Evolutionary conservation across 2,329 filamentous ascomycete genomes (phyloP).

Genomic region (Ilyonectria mors-panacis): DNA sequence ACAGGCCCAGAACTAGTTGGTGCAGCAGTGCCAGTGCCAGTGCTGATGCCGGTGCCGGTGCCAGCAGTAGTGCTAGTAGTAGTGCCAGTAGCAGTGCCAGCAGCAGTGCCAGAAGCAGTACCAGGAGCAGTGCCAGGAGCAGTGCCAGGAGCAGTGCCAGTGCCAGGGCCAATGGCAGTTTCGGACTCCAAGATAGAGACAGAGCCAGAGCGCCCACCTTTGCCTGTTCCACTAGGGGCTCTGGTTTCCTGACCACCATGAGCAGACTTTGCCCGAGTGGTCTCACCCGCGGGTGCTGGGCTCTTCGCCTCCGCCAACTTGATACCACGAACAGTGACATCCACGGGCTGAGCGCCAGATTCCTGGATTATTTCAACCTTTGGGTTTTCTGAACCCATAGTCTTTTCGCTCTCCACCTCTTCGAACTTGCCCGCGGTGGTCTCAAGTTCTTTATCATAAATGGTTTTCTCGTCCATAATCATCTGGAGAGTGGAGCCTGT

Average conservation of each 20-base stretch:
- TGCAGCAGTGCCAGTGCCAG: slow-evolving; percentile 1
- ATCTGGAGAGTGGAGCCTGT: slow-evolving; percentile 24
- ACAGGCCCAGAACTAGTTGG: background rate
- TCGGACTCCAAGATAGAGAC: slow-evolving; percentile 7
- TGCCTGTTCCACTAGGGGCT: background rate
- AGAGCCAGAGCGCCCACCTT: slow-evolving; percentile 2
- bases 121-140: too few relatives aligned
- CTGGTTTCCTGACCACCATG: background rate
- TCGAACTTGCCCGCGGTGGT: slow-evolving; percentile 12
- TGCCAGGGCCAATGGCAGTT: background rate
- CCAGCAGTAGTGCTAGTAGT: too few relatives aligned
- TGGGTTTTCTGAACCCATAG: slow-evolving; percentile 16
- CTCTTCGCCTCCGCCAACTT: slow-evolving; percentile 1
- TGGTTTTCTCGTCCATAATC: slow-evolving; percentile 12
- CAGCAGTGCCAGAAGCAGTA: too few relatives aligned
- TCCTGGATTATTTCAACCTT: slow-evolving; percentile 23
- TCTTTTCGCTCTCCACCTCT: slow-evolving; percentile 8
- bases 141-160: too few relatives aligned
- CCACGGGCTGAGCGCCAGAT: slow-evolving; percentile 25
- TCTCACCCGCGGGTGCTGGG: background rate
- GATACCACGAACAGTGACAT: slow-evolving; percentile 19
- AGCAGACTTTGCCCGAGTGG: background rate
- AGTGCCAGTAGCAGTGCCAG: too few relatives aligned
- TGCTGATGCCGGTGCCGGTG: background rate
- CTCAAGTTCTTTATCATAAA: slow-evolving; percentile 18